Percentiles rank a stretch among this genome's conserved stretches.
These are phyloP conservation scores for Mucor plumbeus DNA, from an alignment of 371 early-diverging fungal species.

Conservation along the genomic window DNA sequence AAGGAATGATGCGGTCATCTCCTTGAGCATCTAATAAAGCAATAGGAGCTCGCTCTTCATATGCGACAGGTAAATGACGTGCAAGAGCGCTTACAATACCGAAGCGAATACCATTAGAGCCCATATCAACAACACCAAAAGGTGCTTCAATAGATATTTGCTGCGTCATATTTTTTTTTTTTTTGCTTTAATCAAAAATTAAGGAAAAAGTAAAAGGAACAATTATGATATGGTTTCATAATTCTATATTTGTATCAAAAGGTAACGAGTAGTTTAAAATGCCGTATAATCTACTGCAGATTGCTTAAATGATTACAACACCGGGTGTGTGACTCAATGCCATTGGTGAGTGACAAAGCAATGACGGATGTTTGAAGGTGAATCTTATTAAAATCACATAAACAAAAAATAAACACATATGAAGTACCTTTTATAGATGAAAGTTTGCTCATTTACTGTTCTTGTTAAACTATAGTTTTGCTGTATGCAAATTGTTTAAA, in stretches of 20 bases:
- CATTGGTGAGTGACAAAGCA: not conserved
- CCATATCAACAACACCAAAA: slow-evolving; percentile 70
- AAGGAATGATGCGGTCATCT: slow-evolving; percentile 50
- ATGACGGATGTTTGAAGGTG: too few species aligned
- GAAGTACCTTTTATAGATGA: too few species aligned
- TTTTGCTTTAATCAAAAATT: not conserved
- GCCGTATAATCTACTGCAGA: not conserved
- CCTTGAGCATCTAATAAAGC: slow-evolving; percentile 63
- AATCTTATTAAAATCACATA: too few species aligned
- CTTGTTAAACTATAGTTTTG: too few species aligned
- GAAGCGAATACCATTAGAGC: slow-evolving; percentile 74
- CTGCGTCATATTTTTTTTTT: not conserved
- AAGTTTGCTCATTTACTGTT: too few species aligned
- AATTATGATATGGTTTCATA: not conserved
- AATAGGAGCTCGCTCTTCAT: slow-evolving; percentile 69
- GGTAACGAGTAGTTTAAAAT: not conserved
- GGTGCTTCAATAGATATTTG: slow-evolving; percentile 38
- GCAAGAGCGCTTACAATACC: slow-evolving; percentile 61
- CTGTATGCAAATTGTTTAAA: too few species aligned
- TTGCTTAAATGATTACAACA: not conserved
- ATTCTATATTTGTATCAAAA: not conserved
- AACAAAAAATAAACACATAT: too few species aligned
- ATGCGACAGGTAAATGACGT: slow-evolving; percentile 66
- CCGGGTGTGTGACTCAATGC: not conserved
- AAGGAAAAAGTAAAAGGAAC: not conserved